These are phyloP conservation scores for Atractiella rhizophila DNA, from an alignment of 768 basidiomycete species.

Conservation along the genomic window DNA sequence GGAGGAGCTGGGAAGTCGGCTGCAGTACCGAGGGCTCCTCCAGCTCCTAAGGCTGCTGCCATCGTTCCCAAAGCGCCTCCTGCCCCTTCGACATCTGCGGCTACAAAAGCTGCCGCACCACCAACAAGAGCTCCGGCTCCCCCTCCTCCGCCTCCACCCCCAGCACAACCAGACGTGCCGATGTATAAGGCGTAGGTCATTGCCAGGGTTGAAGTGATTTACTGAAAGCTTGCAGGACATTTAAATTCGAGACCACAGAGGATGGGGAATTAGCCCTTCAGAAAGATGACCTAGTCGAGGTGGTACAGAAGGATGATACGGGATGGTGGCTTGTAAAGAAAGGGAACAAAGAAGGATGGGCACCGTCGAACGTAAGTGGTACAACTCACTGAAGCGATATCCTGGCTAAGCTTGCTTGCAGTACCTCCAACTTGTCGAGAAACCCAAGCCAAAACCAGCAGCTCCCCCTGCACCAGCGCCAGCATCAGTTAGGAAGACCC, in stretches of 20 bases:
- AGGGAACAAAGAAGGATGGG: slow-evolving; percentile 64
- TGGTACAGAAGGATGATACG: slow-evolving; percentile 66
- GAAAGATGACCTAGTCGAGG: slow-evolving; percentile 78
- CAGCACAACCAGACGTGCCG: slow-evolving; percentile 29
- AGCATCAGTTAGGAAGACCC: slow-evolving; percentile 12
- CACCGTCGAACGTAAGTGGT: slow-evolving; percentile 31
- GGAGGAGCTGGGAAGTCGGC: no score
- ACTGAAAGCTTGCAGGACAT: no score
- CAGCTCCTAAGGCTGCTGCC: no score
- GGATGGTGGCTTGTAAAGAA: slow-evolving; percentile 94
- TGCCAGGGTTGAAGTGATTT: neutral
- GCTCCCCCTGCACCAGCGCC: slow-evolving; percentile 28
- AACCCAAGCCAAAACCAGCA: slow-evolving; percentile 38
- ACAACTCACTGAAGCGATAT: neutral
- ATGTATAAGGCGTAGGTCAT: slow-evolving; percentile 8
- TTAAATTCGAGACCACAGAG: slow-evolving; percentile 63
- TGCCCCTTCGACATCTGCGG: no score
- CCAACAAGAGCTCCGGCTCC: slow-evolving; percentile 19
- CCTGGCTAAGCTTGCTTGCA: slow-evolving; percentile 12
- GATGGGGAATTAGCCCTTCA: slow-evolving; percentile 67
- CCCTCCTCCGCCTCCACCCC: slow-evolving; percentile 27
- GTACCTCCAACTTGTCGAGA: slow-evolving; percentile 55
- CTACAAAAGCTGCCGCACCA: no score
- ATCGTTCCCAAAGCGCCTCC: no score
- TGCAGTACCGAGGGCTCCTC: no score